Evolutionary conservation across 192 early-diverging fungal genomes (phyloP), one percentile per base, ranked within the genome.

Genomic region (Linnemannia schmuckeri): DNA sequence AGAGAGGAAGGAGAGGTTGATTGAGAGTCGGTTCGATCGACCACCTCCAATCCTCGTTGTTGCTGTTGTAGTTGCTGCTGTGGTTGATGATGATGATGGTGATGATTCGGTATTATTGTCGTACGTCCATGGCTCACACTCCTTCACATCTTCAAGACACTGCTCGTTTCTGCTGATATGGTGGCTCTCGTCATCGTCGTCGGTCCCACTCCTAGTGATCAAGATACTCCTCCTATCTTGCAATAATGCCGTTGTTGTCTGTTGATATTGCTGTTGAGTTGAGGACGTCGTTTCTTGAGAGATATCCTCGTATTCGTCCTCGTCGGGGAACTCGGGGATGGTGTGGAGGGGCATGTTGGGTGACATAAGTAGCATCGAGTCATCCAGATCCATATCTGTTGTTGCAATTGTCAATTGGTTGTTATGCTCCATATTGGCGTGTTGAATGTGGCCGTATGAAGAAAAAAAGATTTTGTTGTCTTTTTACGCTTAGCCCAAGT

Each of bases 1-100:
- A 4, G 57, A 76, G n/a, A 76, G 54, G 33, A 71, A 54, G 6
- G 82, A 75, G 41, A 84, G 52, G 49, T 79, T 84, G 76, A 84
- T 84, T 17, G 82, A 84, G 2, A 82, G 52, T 46, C 66, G 66
- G 15, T 54, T 40, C 8, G 72, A 55, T 2, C n/a, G 35, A 8
- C 63, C 35, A 30, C 49, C 66, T 8, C 13, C 35, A 41, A 4
- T 66, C 52, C 13, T 70, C 54, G 38, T 13, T 49, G 74, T 33
- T 40, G 42, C 7, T 38, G 22, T 47, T 70, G 68, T 22, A 3
- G 38, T 33, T 54, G n/a, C 33, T 27, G 54, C 38, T 33, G 54
- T 20, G 30, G 27, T 10, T 47, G 72, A 18, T 13, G 72, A 47
- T 13, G 46, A 9, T 27, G 73, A 52, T 33, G 13, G 7, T 69